Percentiles rank a stretch among this genome's conserved stretches.
Evolutionary conservation across 139 green algal genomes (phyloP).

Genomic region (Chlorella sp.): DNA sequence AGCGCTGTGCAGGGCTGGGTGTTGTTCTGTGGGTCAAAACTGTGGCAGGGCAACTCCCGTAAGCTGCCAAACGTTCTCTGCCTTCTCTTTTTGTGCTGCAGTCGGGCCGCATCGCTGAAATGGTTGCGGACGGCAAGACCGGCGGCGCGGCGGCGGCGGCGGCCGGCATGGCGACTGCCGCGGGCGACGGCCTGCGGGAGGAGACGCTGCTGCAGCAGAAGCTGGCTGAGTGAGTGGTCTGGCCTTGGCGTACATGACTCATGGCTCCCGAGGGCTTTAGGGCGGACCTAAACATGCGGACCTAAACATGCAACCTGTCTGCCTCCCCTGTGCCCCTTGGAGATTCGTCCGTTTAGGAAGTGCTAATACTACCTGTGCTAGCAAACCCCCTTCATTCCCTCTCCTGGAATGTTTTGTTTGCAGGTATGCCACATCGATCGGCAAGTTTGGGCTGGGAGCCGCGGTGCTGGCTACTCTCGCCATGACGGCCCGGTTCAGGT

Average conservation of each 20-base stretch:
- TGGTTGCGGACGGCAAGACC: conserved; percentile 24
- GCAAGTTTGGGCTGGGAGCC: conserved; percentile 68
- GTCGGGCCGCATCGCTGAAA: conserved; percentile 29
- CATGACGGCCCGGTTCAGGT: conserved; percentile 49
- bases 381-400: too few relatives aligned
- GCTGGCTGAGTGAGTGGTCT: conserved; percentile 62
- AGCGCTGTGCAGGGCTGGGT: background rate
- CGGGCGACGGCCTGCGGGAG: conserved; percentile 38
- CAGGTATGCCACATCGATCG: conserved; percentile 72
- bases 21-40: background rate
- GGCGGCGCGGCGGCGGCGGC: background rate
- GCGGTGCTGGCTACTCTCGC: conserved; percentile 49
- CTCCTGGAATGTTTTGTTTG: too few relatives aligned
- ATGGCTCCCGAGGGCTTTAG: too few relatives aligned
- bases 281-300: too few relatives aligned
- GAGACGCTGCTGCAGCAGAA: conserved; percentile 77
- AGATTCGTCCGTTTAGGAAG: too few relatives aligned
- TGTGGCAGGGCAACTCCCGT: background rate
- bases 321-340: too few relatives aligned
- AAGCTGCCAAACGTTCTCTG: background rate
- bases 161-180: background rate
- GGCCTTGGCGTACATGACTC: too few relatives aligned
- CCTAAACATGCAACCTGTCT: too few relatives aligned
- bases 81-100: background rate
- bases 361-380: too few relatives aligned